These are phyloP conservation scores for Colletotrichum abscissum DNA, from an alignment of 2,329 filamentous ascomycete species.

Conservation along the genomic window DNA sequence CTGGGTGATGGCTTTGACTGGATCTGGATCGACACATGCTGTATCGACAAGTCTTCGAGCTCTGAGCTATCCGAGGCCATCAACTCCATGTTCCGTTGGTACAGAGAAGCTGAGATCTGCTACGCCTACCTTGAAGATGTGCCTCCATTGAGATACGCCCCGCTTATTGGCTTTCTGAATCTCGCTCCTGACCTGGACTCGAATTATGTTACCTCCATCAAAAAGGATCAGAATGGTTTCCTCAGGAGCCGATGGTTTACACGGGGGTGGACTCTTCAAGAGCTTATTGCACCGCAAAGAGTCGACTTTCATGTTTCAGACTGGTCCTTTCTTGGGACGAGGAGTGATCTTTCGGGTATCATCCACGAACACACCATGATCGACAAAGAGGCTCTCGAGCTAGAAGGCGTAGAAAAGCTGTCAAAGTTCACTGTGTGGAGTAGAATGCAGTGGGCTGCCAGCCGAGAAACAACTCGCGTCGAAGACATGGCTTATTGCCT, in stretches of 20 bases:
- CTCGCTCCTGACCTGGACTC: no score
- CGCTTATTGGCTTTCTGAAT: background rate
- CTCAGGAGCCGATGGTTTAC: background rate
- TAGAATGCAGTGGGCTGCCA: no score
- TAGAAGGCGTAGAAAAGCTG: no score
- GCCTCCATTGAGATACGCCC: background rate
- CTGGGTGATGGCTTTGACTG: background rate
- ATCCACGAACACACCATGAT: no score
- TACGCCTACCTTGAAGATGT: background rate
- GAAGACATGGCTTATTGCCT: background rate
- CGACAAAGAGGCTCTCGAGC: no score
- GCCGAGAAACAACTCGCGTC: background rate
- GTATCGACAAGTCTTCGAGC: background rate
- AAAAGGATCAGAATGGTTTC: no score
- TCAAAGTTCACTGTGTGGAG: no score
- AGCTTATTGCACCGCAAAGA: no score
- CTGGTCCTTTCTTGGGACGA: no score
- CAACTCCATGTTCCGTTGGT: constrained; percentile 6
- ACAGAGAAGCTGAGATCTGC: background rate
- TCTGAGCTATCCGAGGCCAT: background rate
- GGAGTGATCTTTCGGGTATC: no score
- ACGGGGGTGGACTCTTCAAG: background rate
- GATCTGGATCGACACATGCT: constrained; percentile 7
- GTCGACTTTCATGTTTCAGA: no score
- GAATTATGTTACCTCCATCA: no score